Percentiles rank a stretch among this genome's conserved stretches.
Evolutionary conservation across 1,284 basidiomycete species (phyloP).

Genomic region (Sutorius eximius): DNA sequence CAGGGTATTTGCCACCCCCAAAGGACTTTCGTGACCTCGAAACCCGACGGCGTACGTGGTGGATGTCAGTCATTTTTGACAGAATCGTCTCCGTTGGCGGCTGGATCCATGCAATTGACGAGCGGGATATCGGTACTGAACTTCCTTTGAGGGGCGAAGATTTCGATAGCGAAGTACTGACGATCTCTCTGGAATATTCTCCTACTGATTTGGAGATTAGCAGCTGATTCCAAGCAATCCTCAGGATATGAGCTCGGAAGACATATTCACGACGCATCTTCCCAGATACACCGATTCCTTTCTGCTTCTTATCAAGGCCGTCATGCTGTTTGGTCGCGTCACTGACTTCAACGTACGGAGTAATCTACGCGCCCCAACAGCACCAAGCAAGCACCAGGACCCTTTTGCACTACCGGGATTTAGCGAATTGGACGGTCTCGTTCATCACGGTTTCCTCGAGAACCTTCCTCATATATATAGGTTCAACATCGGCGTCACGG

Average conservation of each 20-base stretch:
- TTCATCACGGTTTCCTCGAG: constrained; percentile 63
- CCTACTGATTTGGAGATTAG: constrained; percentile 36
- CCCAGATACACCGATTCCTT: constrained; percentile 78
- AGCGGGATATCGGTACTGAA: constrained; percentile 78
- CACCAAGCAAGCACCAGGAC: constrained; percentile 64
- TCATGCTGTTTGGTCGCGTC: constrained; percentile 79
- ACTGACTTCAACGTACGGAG: constrained; percentile 79
- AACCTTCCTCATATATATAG: constrained; percentile 67
- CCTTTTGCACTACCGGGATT: constrained; percentile 67
- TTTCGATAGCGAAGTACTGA: constrained; percentile 66
- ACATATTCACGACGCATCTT: constrained; percentile 67
- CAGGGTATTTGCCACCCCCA: constrained; percentile 76
- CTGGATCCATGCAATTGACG: constrained; percentile 82
- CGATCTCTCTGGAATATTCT: constrained; percentile 2
- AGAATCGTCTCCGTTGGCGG: constrained; percentile 83
- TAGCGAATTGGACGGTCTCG: constrained; percentile 63
- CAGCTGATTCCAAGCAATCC: constrained; percentile 63
- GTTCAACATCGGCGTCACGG: constrained; percentile 58
- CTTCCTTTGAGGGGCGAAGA: constrained; percentile 69
- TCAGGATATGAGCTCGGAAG: constrained; percentile 61
- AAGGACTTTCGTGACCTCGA: constrained; percentile 73
- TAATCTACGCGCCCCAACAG: constrained; percentile 57
- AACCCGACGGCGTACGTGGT: constrained; percentile 77
- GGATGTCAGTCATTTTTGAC: constrained; percentile 84
- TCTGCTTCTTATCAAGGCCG: constrained; percentile 71